Percentiles rank a stretch among this genome's conserved stretches.
These are phyloP conservation scores for Plantago elongata DNA, from an alignment of 257 asterid species.

Conservation along the genomic window DNA sequence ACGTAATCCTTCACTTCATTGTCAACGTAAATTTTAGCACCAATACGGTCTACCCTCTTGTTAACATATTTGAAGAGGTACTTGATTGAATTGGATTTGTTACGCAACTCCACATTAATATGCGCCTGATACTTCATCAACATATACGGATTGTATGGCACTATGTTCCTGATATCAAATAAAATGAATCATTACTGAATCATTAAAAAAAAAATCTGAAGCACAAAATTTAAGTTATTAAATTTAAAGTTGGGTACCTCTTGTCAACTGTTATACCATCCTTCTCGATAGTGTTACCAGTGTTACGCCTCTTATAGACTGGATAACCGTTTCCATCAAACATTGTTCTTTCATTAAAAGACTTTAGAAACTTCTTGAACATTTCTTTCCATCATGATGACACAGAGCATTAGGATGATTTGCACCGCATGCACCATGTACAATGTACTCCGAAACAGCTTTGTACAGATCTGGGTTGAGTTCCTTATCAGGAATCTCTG, in stretches of 20 bases:
- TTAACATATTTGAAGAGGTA: constrained; percentile 1
- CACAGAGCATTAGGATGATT: too few species aligned
- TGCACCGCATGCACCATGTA: constrained; percentile 5
- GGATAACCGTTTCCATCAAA: neutral
- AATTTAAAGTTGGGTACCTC: neutral
- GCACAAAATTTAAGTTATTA: too few species aligned
- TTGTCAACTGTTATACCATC: neutral
- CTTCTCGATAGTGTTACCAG: neutral
- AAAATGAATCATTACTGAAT: too few species aligned
- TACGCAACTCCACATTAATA: neutral
- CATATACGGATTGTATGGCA: neutral
- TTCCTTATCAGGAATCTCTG: neutral
- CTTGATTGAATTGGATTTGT: too few species aligned
- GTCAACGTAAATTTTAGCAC: too few species aligned
- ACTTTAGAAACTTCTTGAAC: too few species aligned
- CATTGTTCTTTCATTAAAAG: neutral
- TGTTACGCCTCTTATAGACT: neutral
- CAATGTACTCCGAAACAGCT: constrained; percentile 1
- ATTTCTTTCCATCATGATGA: too few species aligned
- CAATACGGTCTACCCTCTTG: neutral
- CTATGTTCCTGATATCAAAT: neutral
- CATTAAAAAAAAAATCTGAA: too few species aligned
- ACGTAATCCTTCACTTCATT: neutral
- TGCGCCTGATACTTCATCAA: neutral
- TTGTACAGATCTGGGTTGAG: neutral